Evolutionary conservation across 805 yeast species (phyloP).

Genomic region (Pichia exigua): DNA sequence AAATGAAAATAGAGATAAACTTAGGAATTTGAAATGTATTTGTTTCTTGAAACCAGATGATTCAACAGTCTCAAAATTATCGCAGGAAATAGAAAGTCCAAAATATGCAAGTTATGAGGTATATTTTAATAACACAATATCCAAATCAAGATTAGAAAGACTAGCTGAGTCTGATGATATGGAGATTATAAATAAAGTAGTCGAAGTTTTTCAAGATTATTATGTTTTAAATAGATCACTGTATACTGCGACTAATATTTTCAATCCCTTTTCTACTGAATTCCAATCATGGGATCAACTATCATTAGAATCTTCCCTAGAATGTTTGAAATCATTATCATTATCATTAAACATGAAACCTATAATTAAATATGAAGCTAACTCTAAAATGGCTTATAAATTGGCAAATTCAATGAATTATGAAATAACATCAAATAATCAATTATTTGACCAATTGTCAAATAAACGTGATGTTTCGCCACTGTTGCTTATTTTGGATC

Average conservation of each 20-base stretch:
- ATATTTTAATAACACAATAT: slow-evolving; percentile 67
- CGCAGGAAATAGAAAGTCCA: slow-evolving; percentile 67
- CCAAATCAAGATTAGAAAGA: slow-evolving; percentile 73
- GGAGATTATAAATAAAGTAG: slow-evolving; percentile 68
- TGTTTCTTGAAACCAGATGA: slow-evolving; percentile 70
- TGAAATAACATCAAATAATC: slow-evolving; percentile 46
- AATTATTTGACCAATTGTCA: slow-evolving; percentile 61
- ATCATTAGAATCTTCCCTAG: slow-evolving; percentile 34
- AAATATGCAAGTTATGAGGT: slow-evolving; percentile 73
- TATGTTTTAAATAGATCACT: slow-evolving; percentile 64
- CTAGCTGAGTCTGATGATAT: slow-evolving; percentile 86
- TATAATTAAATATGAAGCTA: slow-evolving; percentile 65
- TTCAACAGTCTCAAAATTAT: slow-evolving; percentile 50
- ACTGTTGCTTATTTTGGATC: slow-evolving; percentile 64
- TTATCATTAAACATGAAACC: slow-evolving; percentile 75
- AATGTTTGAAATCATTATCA: slow-evolving; percentile 46
- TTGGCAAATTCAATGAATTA: slow-evolving; percentile 61
- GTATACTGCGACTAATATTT: slow-evolving; percentile 30
- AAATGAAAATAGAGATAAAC: slow-evolving; percentile 48
- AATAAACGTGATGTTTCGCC: slow-evolving; percentile 55
- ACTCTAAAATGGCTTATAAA: slow-evolving; percentile 55
- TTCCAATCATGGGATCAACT: slow-evolving; percentile 39
- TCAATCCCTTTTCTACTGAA: slow-evolving; percentile 17
- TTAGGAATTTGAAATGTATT: slow-evolving; percentile 77
- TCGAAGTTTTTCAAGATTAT: slow-evolving; percentile 83